Percentiles rank a stretch among this genome's conserved stretches.
These are phyloP conservation scores for Cladosporium sphaerospermum DNA, from an alignment of 2,329 filamentous ascomycete genomes.

Conservation along the genomic window DNA sequence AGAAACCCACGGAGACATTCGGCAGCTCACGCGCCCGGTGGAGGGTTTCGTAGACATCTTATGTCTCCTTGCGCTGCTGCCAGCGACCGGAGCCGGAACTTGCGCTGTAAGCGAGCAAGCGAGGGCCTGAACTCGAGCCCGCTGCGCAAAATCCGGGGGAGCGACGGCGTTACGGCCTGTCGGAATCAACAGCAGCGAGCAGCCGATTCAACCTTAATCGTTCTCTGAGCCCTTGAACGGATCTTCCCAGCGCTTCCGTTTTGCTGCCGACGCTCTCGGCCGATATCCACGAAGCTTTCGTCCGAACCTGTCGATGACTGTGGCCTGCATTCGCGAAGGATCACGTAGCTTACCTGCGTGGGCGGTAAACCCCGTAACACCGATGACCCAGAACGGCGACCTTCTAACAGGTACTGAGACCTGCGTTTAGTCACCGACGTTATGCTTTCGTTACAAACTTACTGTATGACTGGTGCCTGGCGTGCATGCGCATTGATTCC, in stretches of 20 bases:
- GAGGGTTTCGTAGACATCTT: background rate
- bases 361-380: slow-evolving; percentile 4
- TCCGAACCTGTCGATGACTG: slow-evolving; percentile 8
- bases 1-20: background rate
- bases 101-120: background rate
- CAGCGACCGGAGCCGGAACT: slow-evolving; percentile 9
- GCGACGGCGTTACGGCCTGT: background rate
- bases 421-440: slow-evolving; percentile 1
- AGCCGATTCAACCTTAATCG: slow-evolving; percentile 9
- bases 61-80: background rate
- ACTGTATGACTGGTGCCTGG: background rate
- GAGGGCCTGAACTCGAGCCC: background rate
- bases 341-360: background rate
- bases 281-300: slow-evolving; percentile 2
- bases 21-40: background rate
- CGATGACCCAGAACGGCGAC: slow-evolving; percentile 1
- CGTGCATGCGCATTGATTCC: slow-evolving; percentile 1
- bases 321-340: background rate
- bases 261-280: slow-evolving; percentile 7
- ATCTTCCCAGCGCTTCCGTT: slow-evolving; percentile 1
- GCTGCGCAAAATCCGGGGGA: slow-evolving; percentile 1
- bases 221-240: background rate
- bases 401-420: background rate
- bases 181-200: slow-evolving; percentile 1
- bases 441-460: background rate